phyloP scores from a whole-genome alignment of 2,329 filamentous ascomycete genomes.

The Colletotrichum incanum region DNA sequence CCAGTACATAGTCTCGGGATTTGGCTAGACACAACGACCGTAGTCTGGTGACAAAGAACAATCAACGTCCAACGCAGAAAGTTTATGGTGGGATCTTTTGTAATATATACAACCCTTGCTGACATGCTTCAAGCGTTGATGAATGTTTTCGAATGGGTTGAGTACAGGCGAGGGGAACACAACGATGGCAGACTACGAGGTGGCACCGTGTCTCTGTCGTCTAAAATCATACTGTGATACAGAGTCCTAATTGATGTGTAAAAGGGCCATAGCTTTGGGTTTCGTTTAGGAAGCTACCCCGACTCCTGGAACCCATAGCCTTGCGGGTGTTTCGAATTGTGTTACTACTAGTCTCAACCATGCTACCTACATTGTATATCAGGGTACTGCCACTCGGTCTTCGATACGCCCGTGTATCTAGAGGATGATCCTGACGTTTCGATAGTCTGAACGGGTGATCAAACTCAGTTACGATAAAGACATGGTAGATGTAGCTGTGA shows the following conservation, averaged over 20 bases:
- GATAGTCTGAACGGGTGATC: background rate
- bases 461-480: background rate
- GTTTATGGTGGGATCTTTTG: background rate
- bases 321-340: background rate
- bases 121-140: background rate
- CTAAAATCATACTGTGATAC: background rate
- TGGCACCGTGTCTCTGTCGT: background rate
- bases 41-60: background rate
- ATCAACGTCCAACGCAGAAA: background rate
- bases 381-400: background rate
- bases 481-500: background rate
- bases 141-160: background rate
- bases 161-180: background rate
- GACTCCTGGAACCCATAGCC: background rate
- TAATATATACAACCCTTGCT: background rate
- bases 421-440: background rate
- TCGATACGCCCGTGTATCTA: background rate
- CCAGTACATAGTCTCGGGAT: background rate
- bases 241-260: too few species aligned
- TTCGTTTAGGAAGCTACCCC: background rate
- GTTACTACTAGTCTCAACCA: background rate
- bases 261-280: background rate
- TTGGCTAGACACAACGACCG: background rate
- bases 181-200: too few species aligned
- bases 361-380: background rate